Base-by-base conservation (phyloP, 1,284 basidiomycete genomes). In the Cronartium quercuum region DNA sequence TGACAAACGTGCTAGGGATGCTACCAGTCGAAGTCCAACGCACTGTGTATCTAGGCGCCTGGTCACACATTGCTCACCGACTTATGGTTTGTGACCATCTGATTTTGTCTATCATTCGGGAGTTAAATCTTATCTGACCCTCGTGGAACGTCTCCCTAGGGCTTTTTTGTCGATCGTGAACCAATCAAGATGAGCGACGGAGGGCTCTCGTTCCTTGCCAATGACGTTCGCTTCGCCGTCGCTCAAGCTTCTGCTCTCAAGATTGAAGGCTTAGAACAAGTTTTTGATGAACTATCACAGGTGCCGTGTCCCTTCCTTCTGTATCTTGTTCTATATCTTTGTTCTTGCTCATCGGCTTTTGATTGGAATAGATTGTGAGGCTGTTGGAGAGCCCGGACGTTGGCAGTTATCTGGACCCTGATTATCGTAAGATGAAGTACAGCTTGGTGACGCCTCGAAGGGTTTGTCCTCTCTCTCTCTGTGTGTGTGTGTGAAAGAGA, bases 1-100 rank as follows among this genome's bases (percentile, higher is more conserved):
- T 98, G 78, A 95, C 98, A 82, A 91, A 91, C 38, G 89, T 98
- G 21, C 86, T 91, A 66, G 89, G 96, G 80, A 88, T 91, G 9
- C 78, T 87, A 42, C 83, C 83, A 76, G 89, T 92, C 75, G 83
- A 84, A 6, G 90, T 93, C 82, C 95, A 95, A 83, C 89, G 91
- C 64, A 88, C 90, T 76, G 91, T 92, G 13, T 98, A 96, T 82
- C 86, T 87, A 77, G 90, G 88, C 47, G 94, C 95, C 13, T 86
- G 95, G 51, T 84, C 86, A 41, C 91, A 95, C 80, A 91, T 98
- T 73, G 90, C 92, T 0, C 87, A 89, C 70, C 90, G 89, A 77
- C 84, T 98, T 42, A 90, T 94, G 88, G 94, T 92, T 51, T 57
- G 81, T 66, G 58, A 77, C 2, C 3, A 40, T 29, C 29, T 29